A percentile compares a stretch with the other conserved stretches of the same genome.
These are phyloP conservation scores for Epichloe bromicola DNA, from an alignment of 2,329 filamentous ascomycete genomes.

Conservation along the genomic window DNA sequence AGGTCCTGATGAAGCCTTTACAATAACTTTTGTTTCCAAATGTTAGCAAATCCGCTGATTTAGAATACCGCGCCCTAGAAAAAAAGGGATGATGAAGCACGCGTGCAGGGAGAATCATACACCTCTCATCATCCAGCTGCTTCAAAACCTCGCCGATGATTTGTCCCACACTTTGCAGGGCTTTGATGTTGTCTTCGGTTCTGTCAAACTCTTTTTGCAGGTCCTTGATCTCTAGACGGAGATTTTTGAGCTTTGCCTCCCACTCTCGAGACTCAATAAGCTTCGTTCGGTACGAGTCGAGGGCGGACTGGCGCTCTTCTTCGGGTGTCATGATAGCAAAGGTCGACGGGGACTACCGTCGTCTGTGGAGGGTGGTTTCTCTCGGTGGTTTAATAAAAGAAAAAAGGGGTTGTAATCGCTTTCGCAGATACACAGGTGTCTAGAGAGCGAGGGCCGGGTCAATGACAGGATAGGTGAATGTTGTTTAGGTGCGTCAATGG, in stretches of 20 bases:
- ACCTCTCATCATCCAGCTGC: slow-evolving; percentile 97
- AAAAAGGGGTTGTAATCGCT: neutral
- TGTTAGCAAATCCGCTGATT: slow-evolving; percentile 11
- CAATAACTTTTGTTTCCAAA: slow-evolving; percentile 57
- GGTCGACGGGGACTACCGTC: neutral
- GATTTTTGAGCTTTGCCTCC: slow-evolving; percentile 92
- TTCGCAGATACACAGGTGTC: neutral
- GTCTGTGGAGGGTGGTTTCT: neutral
- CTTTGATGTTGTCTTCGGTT: slow-evolving; percentile 99
- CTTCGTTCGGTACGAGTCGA: slow-evolving; percentile 66
- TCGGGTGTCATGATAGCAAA: slow-evolving; percentile 36
- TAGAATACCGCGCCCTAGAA: slow-evolving; percentile 1
- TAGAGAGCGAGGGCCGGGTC: neutral
- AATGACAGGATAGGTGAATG: neutral
- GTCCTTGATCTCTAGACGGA: slow-evolving; percentile 92
- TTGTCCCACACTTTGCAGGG: slow-evolving; percentile 94
- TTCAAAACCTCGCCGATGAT: slow-evolving; percentile 99
- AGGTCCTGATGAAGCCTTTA: slow-evolving; percentile 93
- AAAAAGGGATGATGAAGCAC: neutral
- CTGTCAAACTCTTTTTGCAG: slow-evolving; percentile 90
- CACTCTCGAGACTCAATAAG: slow-evolving; percentile 93
- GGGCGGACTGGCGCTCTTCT: slow-evolving; percentile 53
- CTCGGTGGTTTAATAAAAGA: slow-evolving; percentile 1
- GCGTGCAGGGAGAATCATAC: slow-evolving; percentile 38
- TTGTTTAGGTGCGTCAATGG: slow-evolving; percentile 3